These are phyloP conservation scores for Lablab purpureus DNA, from an alignment of 306 rosid species.

Conservation along the genomic window DNA sequence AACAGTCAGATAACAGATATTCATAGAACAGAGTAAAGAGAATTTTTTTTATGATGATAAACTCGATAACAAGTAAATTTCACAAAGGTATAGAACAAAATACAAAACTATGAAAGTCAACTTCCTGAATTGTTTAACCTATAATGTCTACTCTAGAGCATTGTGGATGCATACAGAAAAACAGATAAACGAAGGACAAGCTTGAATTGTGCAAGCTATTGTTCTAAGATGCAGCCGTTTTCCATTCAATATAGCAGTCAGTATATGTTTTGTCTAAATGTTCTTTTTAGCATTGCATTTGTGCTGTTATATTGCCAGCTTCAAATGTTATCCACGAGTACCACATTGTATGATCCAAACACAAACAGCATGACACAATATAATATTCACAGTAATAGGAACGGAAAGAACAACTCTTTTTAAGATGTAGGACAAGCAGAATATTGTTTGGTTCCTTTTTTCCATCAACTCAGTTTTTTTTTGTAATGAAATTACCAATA, in stretches of 20 bases:
- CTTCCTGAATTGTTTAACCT: slow-evolving; percentile 26
- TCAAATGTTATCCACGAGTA: not conserved
- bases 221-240: not conserved
- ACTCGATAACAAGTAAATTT: not conserved
- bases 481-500: not conserved
- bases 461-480: slow-evolving; percentile 8
- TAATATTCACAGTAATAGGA: not conserved
- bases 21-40: slow-evolving; percentile 1
- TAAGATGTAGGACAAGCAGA: not conserved
- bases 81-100: not conserved
- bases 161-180: slow-evolving; percentile 23
- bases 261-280: not conserved
- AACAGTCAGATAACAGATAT: slow-evolving; percentile 32
- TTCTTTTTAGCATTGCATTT: slow-evolving; percentile 13
- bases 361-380: slow-evolving; percentile 18
- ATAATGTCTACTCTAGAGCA: slow-evolving; percentile 1
- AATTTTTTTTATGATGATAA: not conserved
- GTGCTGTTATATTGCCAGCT: not conserved
- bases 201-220: not conserved
- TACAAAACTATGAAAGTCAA: slow-evolving; percentile 30
- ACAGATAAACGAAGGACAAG: slow-evolving; percentile 14
- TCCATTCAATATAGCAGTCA: not conserved
- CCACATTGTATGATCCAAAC: not conserved
- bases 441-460: not conserved
- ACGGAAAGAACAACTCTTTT: not conserved